These are phyloP conservation scores for Betula pendula DNA, from an alignment of 306 rosid species.

Conservation along the genomic window DNA sequence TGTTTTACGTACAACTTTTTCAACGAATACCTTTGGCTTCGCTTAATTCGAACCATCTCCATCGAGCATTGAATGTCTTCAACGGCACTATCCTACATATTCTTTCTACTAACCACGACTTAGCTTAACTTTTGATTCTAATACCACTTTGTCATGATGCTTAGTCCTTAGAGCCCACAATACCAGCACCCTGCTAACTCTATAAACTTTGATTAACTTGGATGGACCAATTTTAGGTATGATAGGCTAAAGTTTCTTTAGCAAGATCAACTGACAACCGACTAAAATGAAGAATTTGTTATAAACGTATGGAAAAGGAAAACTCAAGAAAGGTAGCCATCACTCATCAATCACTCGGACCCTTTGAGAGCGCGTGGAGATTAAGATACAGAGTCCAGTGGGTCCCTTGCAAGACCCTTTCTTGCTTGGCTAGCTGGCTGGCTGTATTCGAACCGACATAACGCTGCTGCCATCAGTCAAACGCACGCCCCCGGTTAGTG, in stretches of 20 bases:
- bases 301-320: not conserved
- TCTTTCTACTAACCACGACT: no score
- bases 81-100: no score
- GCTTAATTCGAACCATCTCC: no score
- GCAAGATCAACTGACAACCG: not conserved
- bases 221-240: not conserved
- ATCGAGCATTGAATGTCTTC: no score
- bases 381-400: not conserved
- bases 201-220: no score
- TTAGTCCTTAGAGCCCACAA: no score
- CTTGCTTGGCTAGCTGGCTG: conserved; percentile 5
- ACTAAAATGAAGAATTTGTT: not conserved
- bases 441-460: conserved; percentile 39
- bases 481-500: not conserved
- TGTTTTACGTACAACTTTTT: no score
- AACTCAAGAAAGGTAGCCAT: no score
- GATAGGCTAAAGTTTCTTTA: not conserved
- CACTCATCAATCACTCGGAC: not conserved
- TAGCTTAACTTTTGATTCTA: no score
- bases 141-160: no score
- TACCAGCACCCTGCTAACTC: no score
- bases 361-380: not conserved
- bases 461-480: not conserved
- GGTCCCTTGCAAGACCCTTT: not conserved
- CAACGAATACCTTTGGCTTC: no score